Percentiles rank a stretch among this genome's conserved stretches.
Conservation (phyloP, 225 moss, liverwort and hornwort species). For the Straminergon stramineum region DNA sequence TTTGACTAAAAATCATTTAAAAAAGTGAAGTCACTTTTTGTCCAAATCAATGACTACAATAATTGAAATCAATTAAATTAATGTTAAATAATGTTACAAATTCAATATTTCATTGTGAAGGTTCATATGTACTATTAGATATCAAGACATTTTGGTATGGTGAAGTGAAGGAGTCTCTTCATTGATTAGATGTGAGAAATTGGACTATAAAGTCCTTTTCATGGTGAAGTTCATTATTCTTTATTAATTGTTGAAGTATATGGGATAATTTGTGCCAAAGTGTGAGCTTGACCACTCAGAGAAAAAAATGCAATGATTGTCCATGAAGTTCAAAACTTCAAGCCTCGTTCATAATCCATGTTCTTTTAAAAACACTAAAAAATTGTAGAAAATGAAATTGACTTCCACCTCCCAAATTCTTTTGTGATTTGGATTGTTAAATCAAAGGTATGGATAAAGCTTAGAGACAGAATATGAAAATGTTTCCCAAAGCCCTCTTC, state of each 20-base stretch:
- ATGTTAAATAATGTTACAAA: background rate
- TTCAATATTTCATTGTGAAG: background rate
- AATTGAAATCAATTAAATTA: background rate
- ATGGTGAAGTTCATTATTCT: background rate
- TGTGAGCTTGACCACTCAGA: background rate
- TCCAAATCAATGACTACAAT: background rate
- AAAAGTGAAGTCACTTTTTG: background rate
- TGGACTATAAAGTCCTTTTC: rapidly evolving
- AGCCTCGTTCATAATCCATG: background rate
- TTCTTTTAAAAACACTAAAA: too few species aligned
- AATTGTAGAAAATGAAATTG: background rate
- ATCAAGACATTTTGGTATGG: background rate
- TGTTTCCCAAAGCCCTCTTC: background rate
- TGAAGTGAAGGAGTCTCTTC: background rate
- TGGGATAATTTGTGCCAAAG: background rate
- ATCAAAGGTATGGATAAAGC: background rate
- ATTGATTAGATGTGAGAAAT: background rate
- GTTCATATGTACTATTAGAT: background rate
- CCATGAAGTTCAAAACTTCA: background rate
- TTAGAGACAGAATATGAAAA: background rate
- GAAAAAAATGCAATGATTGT: background rate
- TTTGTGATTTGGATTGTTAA: background rate
- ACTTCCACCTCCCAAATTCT: rapidly evolving
- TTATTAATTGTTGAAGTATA: background rate
- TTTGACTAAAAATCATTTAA: background rate